Base-by-base conservation (phyloP, 257 asterid genomes). In the Thymus quinquecostatus region DNA sequence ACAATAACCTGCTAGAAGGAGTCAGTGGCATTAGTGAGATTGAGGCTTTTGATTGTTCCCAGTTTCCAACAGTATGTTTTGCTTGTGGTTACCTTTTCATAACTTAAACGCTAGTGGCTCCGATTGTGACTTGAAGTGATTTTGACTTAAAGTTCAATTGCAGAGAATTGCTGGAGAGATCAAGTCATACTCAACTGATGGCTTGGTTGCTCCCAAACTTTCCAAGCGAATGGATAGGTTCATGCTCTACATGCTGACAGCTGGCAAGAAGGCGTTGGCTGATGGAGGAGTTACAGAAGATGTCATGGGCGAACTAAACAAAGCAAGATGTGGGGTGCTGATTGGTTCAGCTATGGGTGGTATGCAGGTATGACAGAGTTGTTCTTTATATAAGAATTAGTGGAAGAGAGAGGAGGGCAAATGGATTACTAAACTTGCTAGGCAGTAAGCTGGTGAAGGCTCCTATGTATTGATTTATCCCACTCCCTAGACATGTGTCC, bases 131-230 rank as follows among this genome's bases (percentile, higher is more conserved):
- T 63, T 51, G 66, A 50, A 51, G 62, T 71, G 44, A 71, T 60
- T 60, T 48, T 63, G 38, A 63, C 64, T 62, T 49, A 3, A 51
- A 54, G 48, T 77, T 75, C 55, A 65, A 78, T 75, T 60, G 50
- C 86, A 93, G 98, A 87, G 90, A 84, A 93, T 93, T 73, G 98
- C 97, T 78, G 98, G 98, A 78, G 98, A 93, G 85, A 93, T 93
- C 76, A 93, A 93, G 86, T 83, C 96, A 43, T 93, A 76, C 86
- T 75, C 96, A 11, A 87, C 98, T 29, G 97, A 90, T 66, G 98
- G 98, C 51, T 91, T 84, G 96, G 92, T 93, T 81, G 86, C 96
- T 55, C 98, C 98, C 60, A 93, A 93, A 75, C 91, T 93, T 67
- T 81, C 97, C 70, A 93, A 86, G 70, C 88, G 98, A 82, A 84